These are phyloP conservation scores for Candida krabiensis DNA, from an alignment of 805 yeast species.

Conservation along the genomic window DNA sequence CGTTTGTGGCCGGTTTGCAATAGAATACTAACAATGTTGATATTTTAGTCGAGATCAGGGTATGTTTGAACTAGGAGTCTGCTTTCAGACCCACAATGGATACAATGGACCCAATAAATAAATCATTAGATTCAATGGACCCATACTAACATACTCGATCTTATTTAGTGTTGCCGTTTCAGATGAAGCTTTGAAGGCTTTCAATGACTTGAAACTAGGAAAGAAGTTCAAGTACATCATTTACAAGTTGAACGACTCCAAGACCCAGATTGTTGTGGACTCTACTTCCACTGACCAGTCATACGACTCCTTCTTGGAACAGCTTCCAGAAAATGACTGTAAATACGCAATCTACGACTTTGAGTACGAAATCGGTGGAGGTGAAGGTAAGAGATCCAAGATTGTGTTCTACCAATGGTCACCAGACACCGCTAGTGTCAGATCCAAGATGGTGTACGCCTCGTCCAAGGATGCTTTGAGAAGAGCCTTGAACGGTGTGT, in stretches of 20 bases:
- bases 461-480: slow-evolving; percentile 97
- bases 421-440: slow-evolving; percentile 95
- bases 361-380: slow-evolving; percentile 85
- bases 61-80: slow-evolving; percentile 21
- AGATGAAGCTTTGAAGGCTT: slow-evolving; percentile 87
- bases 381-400: slow-evolving; percentile 88
- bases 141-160: slow-evolving; percentile 16
- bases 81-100: too few species aligned
- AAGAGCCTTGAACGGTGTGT: slow-evolving; percentile 93
- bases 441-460: slow-evolving; percentile 97
- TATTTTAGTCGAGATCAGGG: slow-evolving; percentile 35
- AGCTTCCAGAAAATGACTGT: slow-evolving; percentile 94
- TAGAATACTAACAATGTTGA: neutral
- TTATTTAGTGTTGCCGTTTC: slow-evolving; percentile 73
- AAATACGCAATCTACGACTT: slow-evolving; percentile 96
- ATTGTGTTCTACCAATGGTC: slow-evolving; percentile 86
- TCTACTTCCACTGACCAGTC: slow-evolving; percentile 72
- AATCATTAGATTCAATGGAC: too few species aligned
- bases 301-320: slow-evolving; percentile 83
- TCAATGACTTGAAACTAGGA: slow-evolving; percentile 94
- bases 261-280: slow-evolving; percentile 88
- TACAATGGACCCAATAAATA: too few species aligned
- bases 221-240: slow-evolving; percentile 83
- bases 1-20: too few species aligned
- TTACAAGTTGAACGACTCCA: slow-evolving; percentile 76